Evolutionary conservation across 176 grass and related monocot genomes (phyloP), one percentile per base, ranked within the genome.

Genomic region (Carex kokanica): DNA sequence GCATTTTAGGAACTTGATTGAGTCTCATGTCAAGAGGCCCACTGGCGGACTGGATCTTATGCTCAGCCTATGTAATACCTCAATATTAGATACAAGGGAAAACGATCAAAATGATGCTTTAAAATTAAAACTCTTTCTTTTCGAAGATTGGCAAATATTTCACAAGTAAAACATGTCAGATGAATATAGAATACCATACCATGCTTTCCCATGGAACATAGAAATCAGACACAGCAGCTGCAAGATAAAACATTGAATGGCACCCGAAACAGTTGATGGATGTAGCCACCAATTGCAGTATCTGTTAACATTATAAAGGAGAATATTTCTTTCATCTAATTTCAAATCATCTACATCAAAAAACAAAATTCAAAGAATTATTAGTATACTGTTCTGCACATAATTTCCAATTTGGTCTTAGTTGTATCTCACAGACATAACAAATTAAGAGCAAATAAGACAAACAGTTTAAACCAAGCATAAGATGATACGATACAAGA

Each of bases 161-260:
- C 16, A 87, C 20, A 63, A 64, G 43, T 79, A 61, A 81, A 20
- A 81, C 16, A 69, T 69, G 18, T 64, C 40, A 69, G 17, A 69
- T n/a, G 34, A 69, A 41, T 74, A 27, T 17, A 64, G 27, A 78
- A 87, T 41, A 67, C 20, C 84, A 21, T 91, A 98, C 95, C 95
- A 98, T 94, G 31, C 89, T 91, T 64, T 94, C 89, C 92, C 92
- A 98, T 27, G 95, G 95, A 85, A 98, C 89, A 79, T 94, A 98
- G 38, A 98, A 98, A 83, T 98, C 92, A 21, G 95, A 98, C 15
- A 98, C 95, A 15, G 92, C 92, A 56, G 95, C 95, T 74, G 92
- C 92, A 81, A 98, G 92, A 71, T 94, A 94, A 83, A 98, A 94
- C 92, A 98, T 94, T 47, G 90, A 90, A 45, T 54, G 74, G 54